Base-by-base conservation (phyloP, 2,329 filamentous ascomycete genomes). In the Aspergillus jensenii region DNA sequence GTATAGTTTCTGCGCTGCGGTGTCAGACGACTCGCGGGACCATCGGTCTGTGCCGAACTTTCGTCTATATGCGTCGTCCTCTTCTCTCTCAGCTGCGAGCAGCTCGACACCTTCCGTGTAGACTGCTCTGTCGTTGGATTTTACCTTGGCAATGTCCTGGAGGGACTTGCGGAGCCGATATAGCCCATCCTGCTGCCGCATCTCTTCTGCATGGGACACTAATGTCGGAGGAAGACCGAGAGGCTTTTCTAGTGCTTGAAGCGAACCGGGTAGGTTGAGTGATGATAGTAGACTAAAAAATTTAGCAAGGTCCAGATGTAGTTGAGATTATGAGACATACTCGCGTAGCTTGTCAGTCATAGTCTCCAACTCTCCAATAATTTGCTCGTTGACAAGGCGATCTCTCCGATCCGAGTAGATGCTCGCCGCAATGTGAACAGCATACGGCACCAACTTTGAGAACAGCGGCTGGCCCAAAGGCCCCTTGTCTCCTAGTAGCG, bases 241-340 rank as follows among this genome's bases (percentile, higher is more conserved):
- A 0, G 95, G 95, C 71, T 97, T 98, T 71, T 99, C 95, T 1
- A 98, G 81, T 0, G 95, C 95, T 72, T 99, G 95, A 4, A 99
- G 77, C 1, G 93, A 96, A 0, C 95, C 95, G 0, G 95, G 95
- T 0, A 99, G 83, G 58, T 96, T 95, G 14, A 98, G 79, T 0
- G 89, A 93, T 17, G 90, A 86, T 21, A 98, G 78, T 0, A 93
- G 72, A 59, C 77, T 80, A 49, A 3, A 31, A 43, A 3, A 17
- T 49, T 66, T 55, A 69, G 66, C 55, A 58, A 35, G 11, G 6
- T 23, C n/a, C 21, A n/a, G 39, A 19, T 33, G 17, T 33, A 35
- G 3, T 15, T 46, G 19, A 4, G 8, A 2, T 11, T 9, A n/a
- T 12, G 4, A 14, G 50, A 69, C 75, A 78, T 71, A 79, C 65